Base-by-base conservation (phyloP, 106 monocot species). In the Narthecium ossifragum region DNA sequence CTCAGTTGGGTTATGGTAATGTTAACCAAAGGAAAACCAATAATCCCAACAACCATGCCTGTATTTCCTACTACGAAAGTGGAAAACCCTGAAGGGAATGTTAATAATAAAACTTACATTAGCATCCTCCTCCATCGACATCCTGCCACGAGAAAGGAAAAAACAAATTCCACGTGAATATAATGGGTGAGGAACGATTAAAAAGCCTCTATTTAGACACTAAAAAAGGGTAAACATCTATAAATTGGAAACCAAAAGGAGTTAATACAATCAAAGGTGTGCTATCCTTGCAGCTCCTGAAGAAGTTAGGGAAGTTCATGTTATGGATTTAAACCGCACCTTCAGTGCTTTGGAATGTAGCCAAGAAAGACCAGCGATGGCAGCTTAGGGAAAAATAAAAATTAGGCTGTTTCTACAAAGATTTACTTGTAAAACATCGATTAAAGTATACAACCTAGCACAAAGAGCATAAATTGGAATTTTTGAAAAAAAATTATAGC, bases 61-160 rank as follows among this genome's bases (percentile, higher is more conserved):
- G 18, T 47, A n/a, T n/a, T 6, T n/a, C 0, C 1, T 14, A 17
- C 47, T 20, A 47, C 18, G 6, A 1, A 14, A 20, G 20, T 47
- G n/a, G 18, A 47, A 20, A 47, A 20, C 18, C 18, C 18, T 20
- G 13, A 47, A 1, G 12, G 6, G 2, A 14, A 20, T 47, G 13
- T 20, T 17, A 47, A 14, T 5, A 6, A n/a, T 17, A n/a, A 47
- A 47, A 47, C 47, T 47, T 47, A 47, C 47, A 47, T 47, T 47
- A n/a, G 47, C 3, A 47, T 47, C 47, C 18, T 47, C 47, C 20
- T 47, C 47, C 47, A 47, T 47, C 12, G 47, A 14, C 47, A 47
- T 47, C n/a, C 47, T 47, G 47, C 47, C 6, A n/a, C n/a, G n/a
- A 14, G 18, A 47, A 14, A 47, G 13, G 2, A 47, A 47, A 3